Evolutionary conservation across 2,329 filamentous ascomycete species (phyloP).

Genomic region (Hypoxylon sp.): DNA sequence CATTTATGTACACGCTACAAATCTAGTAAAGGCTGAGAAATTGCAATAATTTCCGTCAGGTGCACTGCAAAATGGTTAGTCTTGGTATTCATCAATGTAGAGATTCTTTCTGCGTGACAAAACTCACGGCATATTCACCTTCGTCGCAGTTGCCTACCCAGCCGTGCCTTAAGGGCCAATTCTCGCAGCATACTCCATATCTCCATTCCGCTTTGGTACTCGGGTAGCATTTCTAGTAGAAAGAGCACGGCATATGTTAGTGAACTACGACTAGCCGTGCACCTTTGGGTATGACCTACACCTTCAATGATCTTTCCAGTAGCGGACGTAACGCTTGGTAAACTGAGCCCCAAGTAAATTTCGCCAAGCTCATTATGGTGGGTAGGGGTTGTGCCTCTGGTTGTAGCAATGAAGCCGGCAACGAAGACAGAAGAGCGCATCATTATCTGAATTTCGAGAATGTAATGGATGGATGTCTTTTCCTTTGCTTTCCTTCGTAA

Average conservation of each 20-base stretch:
- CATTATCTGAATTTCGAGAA: background rate
- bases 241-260: background rate
- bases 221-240: background rate
- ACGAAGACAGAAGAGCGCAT: background rate
- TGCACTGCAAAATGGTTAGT: background rate
- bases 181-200: background rate
- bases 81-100: background rate
- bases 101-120: background rate
- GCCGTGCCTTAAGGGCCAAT: background rate
- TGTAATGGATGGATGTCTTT: background rate
- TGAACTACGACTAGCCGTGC: background rate
- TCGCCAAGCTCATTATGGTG: background rate
- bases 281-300: background rate
- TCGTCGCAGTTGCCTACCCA: background rate
- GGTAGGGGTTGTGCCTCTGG: background rate
- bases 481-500: no score
- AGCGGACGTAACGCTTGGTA: no score
- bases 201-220: background rate
- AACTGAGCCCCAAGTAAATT: no score
- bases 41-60: background rate
- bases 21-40: background rate
- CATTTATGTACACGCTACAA: background rate
- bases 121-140: background rate
- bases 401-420: background rate
- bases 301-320: background rate